Percentiles rank a stretch among this genome's conserved stretches.
Conservation (phyloP, 1,284 basidiomycete genomes). For the Sanghuangporus baumii region DNA sequence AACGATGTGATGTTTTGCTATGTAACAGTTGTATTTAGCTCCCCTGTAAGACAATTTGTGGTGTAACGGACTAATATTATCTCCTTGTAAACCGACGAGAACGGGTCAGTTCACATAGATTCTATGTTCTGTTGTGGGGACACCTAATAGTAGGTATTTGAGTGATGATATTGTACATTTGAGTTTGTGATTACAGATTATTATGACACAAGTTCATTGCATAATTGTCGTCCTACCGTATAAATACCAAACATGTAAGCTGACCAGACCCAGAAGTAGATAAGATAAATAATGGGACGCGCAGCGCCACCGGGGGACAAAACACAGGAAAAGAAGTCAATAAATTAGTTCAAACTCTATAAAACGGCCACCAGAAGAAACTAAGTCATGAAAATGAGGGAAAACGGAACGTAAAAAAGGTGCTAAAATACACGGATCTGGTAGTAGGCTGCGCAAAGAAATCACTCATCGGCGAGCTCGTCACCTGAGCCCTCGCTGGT, state of each 20-base stretch:
- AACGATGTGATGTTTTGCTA: not conserved
- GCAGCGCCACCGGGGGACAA: not conserved
- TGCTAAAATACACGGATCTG: not conserved
- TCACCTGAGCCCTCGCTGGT: constrained; percentile 39
- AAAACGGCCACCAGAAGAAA: not conserved
- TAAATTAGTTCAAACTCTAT: not conserved
- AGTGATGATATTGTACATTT: not conserved
- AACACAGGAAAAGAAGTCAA: not conserved
- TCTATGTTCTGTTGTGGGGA: not conserved
- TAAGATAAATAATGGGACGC: not conserved
- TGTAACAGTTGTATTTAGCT: not conserved
- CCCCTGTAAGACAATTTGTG: not conserved
- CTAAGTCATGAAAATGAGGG: not conserved
- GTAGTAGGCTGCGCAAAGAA: not conserved
- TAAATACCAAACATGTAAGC: not conserved
- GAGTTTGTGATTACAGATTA: not conserved
- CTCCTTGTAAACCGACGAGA: not conserved
- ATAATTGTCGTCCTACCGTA: not conserved
- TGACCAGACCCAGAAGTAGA: not conserved
- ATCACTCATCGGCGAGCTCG: constrained; percentile 33
- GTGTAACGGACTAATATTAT: not conserved
- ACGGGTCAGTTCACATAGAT: not conserved
- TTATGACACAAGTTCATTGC: not conserved
- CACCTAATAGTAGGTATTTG: no score
- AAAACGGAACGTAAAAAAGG: not conserved